Base-by-base conservation (phyloP, 768 basidiomycete species). In the Clitopilus passeckerianus region DNA sequence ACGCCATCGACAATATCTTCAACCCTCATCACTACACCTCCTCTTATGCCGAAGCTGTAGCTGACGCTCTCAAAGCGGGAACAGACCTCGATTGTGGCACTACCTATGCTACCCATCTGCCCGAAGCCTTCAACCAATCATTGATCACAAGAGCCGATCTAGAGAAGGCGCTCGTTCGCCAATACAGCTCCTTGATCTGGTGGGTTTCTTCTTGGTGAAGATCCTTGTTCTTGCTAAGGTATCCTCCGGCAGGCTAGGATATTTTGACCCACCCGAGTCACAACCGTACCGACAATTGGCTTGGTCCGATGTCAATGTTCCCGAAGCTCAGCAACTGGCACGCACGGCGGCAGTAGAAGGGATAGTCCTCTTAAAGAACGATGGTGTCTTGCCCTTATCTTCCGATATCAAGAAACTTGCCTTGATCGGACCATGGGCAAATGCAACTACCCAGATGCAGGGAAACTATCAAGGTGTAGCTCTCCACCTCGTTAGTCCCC, bases 351-450 rank as follows among this genome's bases (percentile, higher is more conserved):
- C 83, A 3, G 68, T 78, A 5, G 80, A 84, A 65, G 81, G 83
- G 20, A 76, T 85, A 2, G 83, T 83, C 16, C 73, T 88, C 6
- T 72, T 88, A 15, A 87, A 88, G 74, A 89, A 87, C 64, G 83
- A 86, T 59, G 80, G 79, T 14, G 78, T 76, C 6, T 72, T 89
- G 1, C 87, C 86, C 2, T 72, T 88, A 44, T 71, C 75, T 20
- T 64, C 66, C 0, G 72, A 70, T 0, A 68, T 78, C 58, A 81
- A 77, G 58, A 80, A 74, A 7, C 67, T 89, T 16, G 86, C 84
- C 7, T 65, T 88, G 43, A 75, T 87, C 56, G 86, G 87, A 0
- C 84, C 84, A 2, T 84, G 77, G 76, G 80, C 77, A 4, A 81
- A 82, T 63, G 83, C 83, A 5, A 85, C 84, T 0, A 75, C 66